Conservation (phyloP, 2,329 filamentous ascomycete genomes). For the Didymella pinodella region DNA sequence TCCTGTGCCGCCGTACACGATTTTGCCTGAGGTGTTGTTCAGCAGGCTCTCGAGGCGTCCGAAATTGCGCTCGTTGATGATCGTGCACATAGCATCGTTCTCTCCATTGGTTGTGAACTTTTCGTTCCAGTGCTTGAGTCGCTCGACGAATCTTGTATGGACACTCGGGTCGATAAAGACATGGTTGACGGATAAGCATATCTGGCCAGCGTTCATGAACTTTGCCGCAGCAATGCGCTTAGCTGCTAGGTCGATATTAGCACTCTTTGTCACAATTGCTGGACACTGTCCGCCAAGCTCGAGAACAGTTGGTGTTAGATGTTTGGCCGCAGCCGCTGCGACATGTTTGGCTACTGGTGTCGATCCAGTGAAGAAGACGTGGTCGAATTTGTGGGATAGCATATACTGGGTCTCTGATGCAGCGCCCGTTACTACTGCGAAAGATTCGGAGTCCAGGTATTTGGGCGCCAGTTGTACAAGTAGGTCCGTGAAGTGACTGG, state of each 20-base stretch:
- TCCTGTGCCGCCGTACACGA: conserved; percentile 7
- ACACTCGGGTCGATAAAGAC: conserved; percentile 3
- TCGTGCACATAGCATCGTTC: conserved; percentile 5
- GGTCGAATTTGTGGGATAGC: conserved; percentile 4
- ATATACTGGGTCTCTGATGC: conserved; percentile 8
- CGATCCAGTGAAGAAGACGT: conserved; percentile 7
- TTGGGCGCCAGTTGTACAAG: conserved; percentile 1
- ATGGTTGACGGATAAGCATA: conserved; percentile 8
- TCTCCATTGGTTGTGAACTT: conserved; percentile 2
- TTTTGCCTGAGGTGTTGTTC: background rate
- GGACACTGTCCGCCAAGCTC: conserved; percentile 9
- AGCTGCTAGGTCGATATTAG: conserved; percentile 6
- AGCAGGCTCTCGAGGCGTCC: conserved; percentile 1
- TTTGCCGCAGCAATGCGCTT: conserved; percentile 8
- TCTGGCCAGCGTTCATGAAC: conserved; percentile 8
- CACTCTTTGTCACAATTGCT: conserved; percentile 4
- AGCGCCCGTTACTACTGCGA: conserved; percentile 1
- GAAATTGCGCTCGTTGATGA: conserved; percentile 12
- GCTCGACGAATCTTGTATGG: background rate
- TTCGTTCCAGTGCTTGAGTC: conserved; percentile 3
- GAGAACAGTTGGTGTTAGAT: conserved; percentile 4
- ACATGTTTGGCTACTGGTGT: conserved; percentile 5
- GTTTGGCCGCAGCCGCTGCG: conserved; percentile 3
- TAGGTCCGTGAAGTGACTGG: background rate
- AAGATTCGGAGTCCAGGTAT: background rate